phyloP scores from a whole-genome alignment of 2,329 filamentous ascomycete genomes.

The Mycocentrospora acerina region DNA sequence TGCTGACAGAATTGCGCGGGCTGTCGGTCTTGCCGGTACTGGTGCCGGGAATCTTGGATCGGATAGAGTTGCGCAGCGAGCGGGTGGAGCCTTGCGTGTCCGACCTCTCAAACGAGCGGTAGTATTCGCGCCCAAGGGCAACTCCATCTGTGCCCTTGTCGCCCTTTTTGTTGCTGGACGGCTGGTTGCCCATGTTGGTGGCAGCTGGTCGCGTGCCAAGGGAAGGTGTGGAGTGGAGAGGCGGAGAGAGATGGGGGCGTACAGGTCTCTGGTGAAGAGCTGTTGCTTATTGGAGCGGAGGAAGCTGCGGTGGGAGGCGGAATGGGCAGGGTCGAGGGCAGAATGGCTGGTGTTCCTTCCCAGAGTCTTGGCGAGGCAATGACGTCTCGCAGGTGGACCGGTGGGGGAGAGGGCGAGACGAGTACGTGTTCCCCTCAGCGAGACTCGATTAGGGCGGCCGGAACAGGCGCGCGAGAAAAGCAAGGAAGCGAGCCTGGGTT shows the following conservation, averaged over 20 bases:
- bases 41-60: conserved; percentile 82
- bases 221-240: conserved; percentile 5
- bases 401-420: conserved; percentile 9
- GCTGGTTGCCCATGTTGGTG: conserved; percentile 73
- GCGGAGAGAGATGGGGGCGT: conserved; percentile 7
- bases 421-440: conserved; percentile 3
- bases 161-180: conserved; percentile 60
- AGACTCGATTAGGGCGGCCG: conserved; percentile 45
- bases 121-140: conserved; percentile 67
- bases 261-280: conserved; percentile 8
- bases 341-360: conserved; percentile 18
- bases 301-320: conserved; percentile 20
- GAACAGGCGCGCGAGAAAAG: conserved; percentile 49
- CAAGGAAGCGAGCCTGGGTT: conserved; percentile 48
- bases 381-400: conserved; percentile 10
- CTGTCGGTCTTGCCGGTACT: conserved; percentile 67
- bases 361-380: conserved; percentile 9
- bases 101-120: conserved; percentile 87
- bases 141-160: conserved; percentile 54
- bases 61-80: conserved; percentile 76
- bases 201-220: conserved; percentile 6
- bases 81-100: conserved; percentile 91
- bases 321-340: conserved; percentile 16
- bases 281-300: conserved; percentile 2
- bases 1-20: conserved; percentile 70